A percentile compares a stretch with the other conserved stretches of the same genome.
phyloP scores from a whole-genome alignment of 768 basidiomycete genomes.

The Strobilomyces dryophilus region DNA sequence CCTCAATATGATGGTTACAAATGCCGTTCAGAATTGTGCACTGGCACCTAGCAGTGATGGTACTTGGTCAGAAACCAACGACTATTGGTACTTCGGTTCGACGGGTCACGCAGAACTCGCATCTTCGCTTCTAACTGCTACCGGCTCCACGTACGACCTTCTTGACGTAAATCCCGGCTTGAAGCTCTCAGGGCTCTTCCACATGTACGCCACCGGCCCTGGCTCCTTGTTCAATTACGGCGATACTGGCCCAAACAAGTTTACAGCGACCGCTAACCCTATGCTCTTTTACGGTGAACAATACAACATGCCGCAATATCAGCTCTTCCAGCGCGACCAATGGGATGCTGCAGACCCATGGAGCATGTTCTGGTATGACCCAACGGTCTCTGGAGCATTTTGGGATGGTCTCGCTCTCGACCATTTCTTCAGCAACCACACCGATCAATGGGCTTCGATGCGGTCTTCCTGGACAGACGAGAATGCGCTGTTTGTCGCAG shows the following conservation, averaged over 20 bases:
- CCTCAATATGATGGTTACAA: conserved; percentile 63
- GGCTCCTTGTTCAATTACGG: conserved; percentile 76
- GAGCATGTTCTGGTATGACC: conserved; percentile 94
- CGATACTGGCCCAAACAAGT: conserved; percentile 84
- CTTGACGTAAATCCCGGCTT: conserved; percentile 68
- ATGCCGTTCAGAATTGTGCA: conserved; percentile 77
- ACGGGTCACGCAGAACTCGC: conserved; percentile 89
- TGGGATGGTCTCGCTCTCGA: conserved; percentile 87
- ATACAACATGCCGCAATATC: conserved; percentile 68
- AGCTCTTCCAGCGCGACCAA: conserved; percentile 90
- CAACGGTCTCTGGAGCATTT: conserved; percentile 78
- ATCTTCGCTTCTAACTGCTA: conserved; percentile 76
- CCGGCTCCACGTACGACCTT: conserved; percentile 78
- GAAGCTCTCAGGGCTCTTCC: conserved; percentile 73
- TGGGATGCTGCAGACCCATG: conserved; percentile 78
- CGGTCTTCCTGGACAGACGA: conserved; percentile 90
- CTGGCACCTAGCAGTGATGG: conserved; percentile 64
- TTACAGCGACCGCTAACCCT: conserved; percentile 85
- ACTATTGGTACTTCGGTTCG: conserved; percentile 95
- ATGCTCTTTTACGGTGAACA: conserved; percentile 73
- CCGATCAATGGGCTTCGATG: conserved; percentile 89
- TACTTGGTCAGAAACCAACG: conserved; percentile 89
- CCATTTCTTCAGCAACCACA: conserved; percentile 65
- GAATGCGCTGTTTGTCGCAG: conserved; percentile 77
- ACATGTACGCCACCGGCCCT: conserved; percentile 83